phyloP scores from a whole-genome alignment of 768 basidiomycete species.

The Boletellus ananiceps region DNA sequence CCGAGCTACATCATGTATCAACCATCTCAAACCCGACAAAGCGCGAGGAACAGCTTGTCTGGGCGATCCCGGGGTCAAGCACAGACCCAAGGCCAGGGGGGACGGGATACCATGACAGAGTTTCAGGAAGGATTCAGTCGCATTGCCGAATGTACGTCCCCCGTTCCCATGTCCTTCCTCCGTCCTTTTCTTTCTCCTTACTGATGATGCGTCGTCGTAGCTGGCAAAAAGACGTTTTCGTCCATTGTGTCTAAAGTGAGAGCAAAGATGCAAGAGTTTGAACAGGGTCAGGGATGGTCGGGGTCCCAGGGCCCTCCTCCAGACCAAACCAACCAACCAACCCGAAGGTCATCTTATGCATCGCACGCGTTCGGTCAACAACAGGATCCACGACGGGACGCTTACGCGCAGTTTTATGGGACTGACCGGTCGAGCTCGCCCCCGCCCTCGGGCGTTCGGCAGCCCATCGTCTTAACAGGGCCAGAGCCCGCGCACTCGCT shows the following conservation, averaged over 20 bases:
- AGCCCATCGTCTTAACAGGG: not conserved
- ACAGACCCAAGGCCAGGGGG: slow-evolving; percentile 18
- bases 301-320: slow-evolving; percentile 10
- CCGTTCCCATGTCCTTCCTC: too few relatives aligned
- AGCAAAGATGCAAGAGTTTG: slow-evolving; percentile 80
- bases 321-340: not conserved
- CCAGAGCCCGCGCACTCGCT: not conserved
- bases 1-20: slow-evolving; percentile 14
- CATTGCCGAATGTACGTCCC: slow-evolving; percentile 70
- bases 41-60: slow-evolving; percentile 1
- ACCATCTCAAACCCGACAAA: slow-evolving; percentile 23
- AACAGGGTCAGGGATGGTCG: slow-evolving; percentile 38
- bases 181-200: not conserved
- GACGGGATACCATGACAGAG: slow-evolving; percentile 56
- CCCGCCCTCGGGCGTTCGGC: slow-evolving; percentile 10
- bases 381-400: slow-evolving; percentile 1
- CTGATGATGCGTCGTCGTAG: slow-evolving; percentile 29
- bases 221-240: slow-evolving; percentile 75
- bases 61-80: not conserved
- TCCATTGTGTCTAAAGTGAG: slow-evolving; percentile 71
- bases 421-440: not conserved
- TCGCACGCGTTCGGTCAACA: not conserved
- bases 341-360: not conserved
- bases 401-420: slow-evolving; percentile 3
- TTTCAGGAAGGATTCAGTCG: slow-evolving; percentile 71